Conservation (phyloP, 306 rosid genomes). For the Quercus dentata region DNA sequence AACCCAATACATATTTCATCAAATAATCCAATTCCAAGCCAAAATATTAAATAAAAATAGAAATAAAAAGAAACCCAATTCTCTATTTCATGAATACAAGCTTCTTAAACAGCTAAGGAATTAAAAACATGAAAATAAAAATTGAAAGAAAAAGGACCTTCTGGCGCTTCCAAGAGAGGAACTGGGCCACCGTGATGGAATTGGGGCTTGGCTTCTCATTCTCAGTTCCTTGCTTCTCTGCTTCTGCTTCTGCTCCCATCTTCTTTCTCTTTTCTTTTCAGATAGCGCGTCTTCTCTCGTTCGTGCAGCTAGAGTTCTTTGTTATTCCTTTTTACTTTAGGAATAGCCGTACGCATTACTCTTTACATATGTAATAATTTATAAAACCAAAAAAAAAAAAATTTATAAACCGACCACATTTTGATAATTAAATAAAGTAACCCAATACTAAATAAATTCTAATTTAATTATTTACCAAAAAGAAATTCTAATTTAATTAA, state of each 20-base stretch:
- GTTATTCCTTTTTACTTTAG: background rate
- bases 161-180: constrained; percentile 81
- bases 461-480: too few relatives aligned
- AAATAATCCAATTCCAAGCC: background rate
- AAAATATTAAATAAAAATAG: background rate
- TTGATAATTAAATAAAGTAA: too few relatives aligned
- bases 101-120: background rate
- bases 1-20: background rate
- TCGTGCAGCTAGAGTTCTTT: background rate
- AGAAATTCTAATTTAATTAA: too few relatives aligned
- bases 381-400: too few relatives aligned
- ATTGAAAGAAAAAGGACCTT: constrained; percentile 39
- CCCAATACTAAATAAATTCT: too few relatives aligned
- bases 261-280: background rate
- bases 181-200: constrained; percentile 44
- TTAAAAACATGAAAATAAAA: background rate
- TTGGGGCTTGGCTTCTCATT: constrained; percentile 29
- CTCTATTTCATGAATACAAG: background rate
- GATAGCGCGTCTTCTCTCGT: background rate
- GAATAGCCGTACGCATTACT: background rate
- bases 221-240: constrained; percentile 27
- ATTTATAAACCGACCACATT: too few relatives aligned
- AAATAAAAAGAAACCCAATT: background rate
- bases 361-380: too few relatives aligned
- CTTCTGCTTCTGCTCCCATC: constrained; percentile 40